Conservation (phyloP, 352 stramenopile species). For the Phytophthora sansomeana region DNA sequence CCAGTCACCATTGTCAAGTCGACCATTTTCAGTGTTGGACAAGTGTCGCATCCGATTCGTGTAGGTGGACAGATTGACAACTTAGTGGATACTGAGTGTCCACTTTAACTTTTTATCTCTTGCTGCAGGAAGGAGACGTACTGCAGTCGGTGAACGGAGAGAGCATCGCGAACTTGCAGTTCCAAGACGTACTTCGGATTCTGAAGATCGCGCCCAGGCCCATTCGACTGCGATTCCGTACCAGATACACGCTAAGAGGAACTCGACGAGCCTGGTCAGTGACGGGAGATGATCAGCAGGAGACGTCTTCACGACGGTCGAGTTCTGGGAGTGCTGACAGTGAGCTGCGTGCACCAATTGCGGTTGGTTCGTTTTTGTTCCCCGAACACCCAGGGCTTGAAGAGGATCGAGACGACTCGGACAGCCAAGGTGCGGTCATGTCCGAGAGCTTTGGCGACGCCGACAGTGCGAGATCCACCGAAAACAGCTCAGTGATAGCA, state of each 20-base stretch:
- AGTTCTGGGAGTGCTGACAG: conserved; percentile 36
- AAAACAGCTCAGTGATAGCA: conserved; percentile 76
- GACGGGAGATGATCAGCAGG: conserved; percentile 34
- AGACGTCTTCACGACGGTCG: conserved; percentile 26
- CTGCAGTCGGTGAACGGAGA: conserved; percentile 76
- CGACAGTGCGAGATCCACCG: conserved; percentile 71
- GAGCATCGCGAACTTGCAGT: conserved; percentile 68
- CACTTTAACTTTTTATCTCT: conserved; percentile 4
- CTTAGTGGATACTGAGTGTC: conserved; percentile 6
- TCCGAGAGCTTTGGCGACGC: conserved; percentile 83
- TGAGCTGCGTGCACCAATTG: conserved; percentile 29
- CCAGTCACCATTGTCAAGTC: conserved; percentile 64
- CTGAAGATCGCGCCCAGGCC: conserved; percentile 73
- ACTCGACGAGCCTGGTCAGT: conserved; percentile 18
- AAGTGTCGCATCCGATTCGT: conserved; percentile 64
- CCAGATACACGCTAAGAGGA: conserved; percentile 30
- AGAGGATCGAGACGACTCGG: conserved; percentile 68
- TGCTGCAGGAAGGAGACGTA: conserved; percentile 71
- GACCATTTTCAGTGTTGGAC: conserved; percentile 50
- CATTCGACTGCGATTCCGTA: conserved; percentile 72
- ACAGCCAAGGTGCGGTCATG: conserved; percentile 74
- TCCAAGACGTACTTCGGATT: conserved; percentile 71
- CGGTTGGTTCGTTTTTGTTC: conserved; percentile 42
- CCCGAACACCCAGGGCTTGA: conserved; percentile 40
- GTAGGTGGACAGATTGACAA: too few species aligned